These are phyloP conservation scores for Aspergillus homomorphus DNA, from an alignment of 495 filamentous ascomycete species.

Conservation along the genomic window DNA sequence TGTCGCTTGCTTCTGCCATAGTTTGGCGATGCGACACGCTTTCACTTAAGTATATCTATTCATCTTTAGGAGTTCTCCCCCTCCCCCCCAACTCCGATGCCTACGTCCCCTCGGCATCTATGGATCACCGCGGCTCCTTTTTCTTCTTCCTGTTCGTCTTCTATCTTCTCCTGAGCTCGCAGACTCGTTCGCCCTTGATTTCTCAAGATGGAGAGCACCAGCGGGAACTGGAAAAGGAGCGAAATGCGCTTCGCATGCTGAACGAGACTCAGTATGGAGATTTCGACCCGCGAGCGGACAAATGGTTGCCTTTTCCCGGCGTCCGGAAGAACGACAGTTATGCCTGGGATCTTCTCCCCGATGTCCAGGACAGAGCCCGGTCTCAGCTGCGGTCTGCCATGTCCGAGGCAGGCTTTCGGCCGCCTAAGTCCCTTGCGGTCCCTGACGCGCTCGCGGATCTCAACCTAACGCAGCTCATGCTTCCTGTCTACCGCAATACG, in stretches of 20 bases:
- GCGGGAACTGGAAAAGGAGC: slow-evolving; percentile 47
- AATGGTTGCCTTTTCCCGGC: slow-evolving; percentile 75
- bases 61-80: slow-evolving; percentile 22
- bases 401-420: slow-evolving; percentile 34
- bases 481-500: slow-evolving; percentile 72
- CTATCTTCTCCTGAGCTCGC: slow-evolving; percentile 47
- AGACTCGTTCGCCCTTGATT: slow-evolving; percentile 43
- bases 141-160: slow-evolving; percentile 49
- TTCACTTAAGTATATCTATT: slow-evolving; percentile 11
- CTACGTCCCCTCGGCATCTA: slow-evolving; percentile 33
- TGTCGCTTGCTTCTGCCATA: background rate
- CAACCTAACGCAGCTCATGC: slow-evolving; percentile 41
- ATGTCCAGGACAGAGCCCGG: slow-evolving; percentile 54
- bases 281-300: slow-evolving; percentile 56
- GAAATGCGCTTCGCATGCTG: slow-evolving; percentile 59
- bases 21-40: slow-evolving; percentile 20
- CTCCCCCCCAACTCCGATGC: slow-evolving; percentile 27
- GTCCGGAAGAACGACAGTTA: slow-evolving; percentile 69
- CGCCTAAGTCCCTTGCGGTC: slow-evolving; percentile 36
- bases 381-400: slow-evolving; percentile 47
- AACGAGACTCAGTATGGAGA: slow-evolving; percentile 73
- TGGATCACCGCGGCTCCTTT: slow-evolving; percentile 51
- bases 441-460: slow-evolving; percentile 37
- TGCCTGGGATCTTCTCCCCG: slow-evolving; percentile 62
- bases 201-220: slow-evolving; percentile 47